These are phyloP conservation scores for Puccinia horiana DNA, from an alignment of 1,284 basidiomycete genomes.

Conservation along the genomic window DNA sequence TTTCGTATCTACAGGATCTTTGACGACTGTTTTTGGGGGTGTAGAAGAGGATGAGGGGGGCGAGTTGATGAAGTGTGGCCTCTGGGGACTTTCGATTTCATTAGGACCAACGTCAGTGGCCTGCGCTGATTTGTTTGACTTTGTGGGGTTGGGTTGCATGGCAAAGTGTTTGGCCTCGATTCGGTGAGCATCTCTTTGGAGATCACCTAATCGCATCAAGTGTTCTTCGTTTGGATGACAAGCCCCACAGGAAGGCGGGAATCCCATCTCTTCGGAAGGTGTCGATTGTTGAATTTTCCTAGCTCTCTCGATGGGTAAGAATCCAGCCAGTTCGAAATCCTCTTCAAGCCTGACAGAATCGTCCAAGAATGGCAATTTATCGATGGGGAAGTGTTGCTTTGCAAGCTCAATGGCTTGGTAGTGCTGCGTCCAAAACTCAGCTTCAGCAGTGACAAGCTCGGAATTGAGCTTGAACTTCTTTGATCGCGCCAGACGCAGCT, in stretches of 20 bases:
- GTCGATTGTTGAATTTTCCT: conserved; percentile 51
- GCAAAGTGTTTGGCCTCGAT: conserved; percentile 60
- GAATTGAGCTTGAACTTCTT: conserved; percentile 11
- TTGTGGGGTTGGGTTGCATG: not conserved
- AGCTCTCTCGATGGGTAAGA: conserved; percentile 73
- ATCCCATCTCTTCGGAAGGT: not conserved
- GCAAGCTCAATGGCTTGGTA: conserved; percentile 70
- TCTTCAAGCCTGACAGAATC: conserved; percentile 77
- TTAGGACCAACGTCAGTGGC: not conserved
- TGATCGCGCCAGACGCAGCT: not conserved
- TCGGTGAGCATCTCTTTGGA: conserved; percentile 72
- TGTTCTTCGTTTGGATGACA: conserved; percentile 92
- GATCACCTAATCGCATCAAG: conserved; percentile 84
- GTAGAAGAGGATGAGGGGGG: not conserved
- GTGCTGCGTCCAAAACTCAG: conserved; percentile 73
- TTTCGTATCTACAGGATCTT: not conserved
- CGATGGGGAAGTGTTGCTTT: conserved; percentile 70
- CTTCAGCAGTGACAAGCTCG: conserved; percentile 53
- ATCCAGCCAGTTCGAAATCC: conserved; percentile 85
- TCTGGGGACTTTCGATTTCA: not conserved
- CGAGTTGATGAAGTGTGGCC: not conserved
- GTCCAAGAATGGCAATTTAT: conserved; percentile 65
- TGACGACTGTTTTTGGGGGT: not conserved
- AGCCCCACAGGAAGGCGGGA: conserved; percentile 53
- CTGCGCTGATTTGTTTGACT: not conserved